Conservation (phyloP, 495 filamentous ascomycete genomes). For the Rhypophila decipiens region DNA sequence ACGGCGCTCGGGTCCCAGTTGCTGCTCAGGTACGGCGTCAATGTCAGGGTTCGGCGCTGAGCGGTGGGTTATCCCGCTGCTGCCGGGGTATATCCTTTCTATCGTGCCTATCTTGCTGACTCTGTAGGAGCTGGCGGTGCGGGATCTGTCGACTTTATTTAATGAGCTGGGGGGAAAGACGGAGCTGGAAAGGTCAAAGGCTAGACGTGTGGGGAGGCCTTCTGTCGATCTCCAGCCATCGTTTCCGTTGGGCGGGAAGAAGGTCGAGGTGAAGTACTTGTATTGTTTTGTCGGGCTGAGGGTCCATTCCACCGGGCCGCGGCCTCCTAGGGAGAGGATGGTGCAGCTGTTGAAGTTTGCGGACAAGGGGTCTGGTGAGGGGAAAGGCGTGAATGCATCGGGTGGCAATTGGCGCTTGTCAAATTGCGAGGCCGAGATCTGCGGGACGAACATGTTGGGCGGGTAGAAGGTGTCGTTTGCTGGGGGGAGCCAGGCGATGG, state of each 20-base stretch:
- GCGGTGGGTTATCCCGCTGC: no score
- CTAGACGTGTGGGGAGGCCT: not conserved
- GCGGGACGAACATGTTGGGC: no score
- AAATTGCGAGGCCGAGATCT: no score
- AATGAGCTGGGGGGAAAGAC: not conserved
- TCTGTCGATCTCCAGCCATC: not conserved
- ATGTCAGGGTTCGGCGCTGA: no score
- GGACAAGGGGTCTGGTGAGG: not conserved
- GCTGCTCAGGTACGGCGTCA: no score
- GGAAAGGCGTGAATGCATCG: not conserved
- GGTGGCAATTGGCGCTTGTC: not conserved
- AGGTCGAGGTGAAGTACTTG: not conserved
- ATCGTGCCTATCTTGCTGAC: not conserved
- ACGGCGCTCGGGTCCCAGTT: no score
- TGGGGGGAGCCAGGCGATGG: not conserved
- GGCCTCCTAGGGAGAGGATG: constrained; percentile 1
- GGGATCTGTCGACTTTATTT: not conserved
- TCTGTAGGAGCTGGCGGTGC: not conserved
- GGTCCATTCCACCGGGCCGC: constrained; percentile 1
- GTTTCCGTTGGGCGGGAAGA: constrained; percentile 2
- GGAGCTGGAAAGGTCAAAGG: constrained; percentile 3
- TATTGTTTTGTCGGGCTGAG: not conserved
- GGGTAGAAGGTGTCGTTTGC: not conserved
- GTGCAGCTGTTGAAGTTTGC: constrained; percentile 3
- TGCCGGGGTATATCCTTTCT: no score